Evolutionary conservation across 495 filamentous ascomycete genomes (phyloP), one percentile per base, ranked within the genome.

Genomic region (Xylaria flabelliformis): DNA sequence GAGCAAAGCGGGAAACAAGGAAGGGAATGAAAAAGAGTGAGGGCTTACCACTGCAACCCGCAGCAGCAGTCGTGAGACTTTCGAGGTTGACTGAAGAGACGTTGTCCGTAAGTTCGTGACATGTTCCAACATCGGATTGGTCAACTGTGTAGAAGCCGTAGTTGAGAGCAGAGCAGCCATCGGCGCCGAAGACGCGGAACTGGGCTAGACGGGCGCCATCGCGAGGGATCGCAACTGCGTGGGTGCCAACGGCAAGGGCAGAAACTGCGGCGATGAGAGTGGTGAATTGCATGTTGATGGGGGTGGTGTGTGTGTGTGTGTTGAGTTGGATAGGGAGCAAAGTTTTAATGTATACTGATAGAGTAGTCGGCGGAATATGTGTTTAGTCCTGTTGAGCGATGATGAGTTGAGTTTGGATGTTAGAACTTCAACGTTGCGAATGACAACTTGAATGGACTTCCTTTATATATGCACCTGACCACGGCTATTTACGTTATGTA

Each of bases 101-200:
- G 26, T 46, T 29, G 44, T 39, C 29, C 8, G 21, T 46, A 29
- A 79, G 72, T n/a, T 51, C 17, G 19, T 79, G 44, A 67, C 77
- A 79, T 26, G 50, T 53, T 65, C 72, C 69, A 41, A 63, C 50
- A 55, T 79, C 75, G 62, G 72, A 72, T 34, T 56, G 1, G 67
- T 79, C 77, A 61, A 77, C 73, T 24, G 74, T 75, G 72, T 72
- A 76, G 71, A 79, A 79, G 48, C 77, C 77, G 29, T 71, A 41
- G 75, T 79, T 79, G 36, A 69, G 75, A 1, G 71, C 71, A 21
- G 34, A 9, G 74, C 77, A 79, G 41, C 74, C 75, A 0, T 65
- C 39, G 1, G 73, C 75, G 63, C 74, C 71, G 69, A 72, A 79
- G 71, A 76, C 26, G 34, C 77, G 77, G 74, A 79, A 77, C 55